Evolutionary conservation across 2,329 filamentous ascomycete species (phyloP), one percentile per base, ranked within the genome.

Genomic region (Penicillium sp.): DNA sequence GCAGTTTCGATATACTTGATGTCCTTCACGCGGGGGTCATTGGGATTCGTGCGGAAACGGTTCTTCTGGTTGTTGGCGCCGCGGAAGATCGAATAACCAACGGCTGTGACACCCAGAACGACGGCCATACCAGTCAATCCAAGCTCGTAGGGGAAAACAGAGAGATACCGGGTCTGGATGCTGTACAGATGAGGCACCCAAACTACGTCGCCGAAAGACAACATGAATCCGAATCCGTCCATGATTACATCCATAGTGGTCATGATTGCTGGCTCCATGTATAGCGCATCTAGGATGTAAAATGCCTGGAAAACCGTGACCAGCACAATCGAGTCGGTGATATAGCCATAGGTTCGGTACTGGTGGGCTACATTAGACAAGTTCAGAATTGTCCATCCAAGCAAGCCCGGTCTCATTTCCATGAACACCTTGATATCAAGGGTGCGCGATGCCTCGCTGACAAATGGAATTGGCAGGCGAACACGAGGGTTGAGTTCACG

Each of bases 41-140:
- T 80, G 28, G 92, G 92, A 73, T 97, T 85, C 35, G 85, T 95
- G 56, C 94, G 87, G 85, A 97, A 97, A 25, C 84, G 83, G 76
- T 97, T 96, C 85, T 97, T 97, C 78, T 97, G 87, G 74, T 85
- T 90, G 81, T 97, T 97, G 71, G 90, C 86, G n/a, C 88, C 82
- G 56, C 93, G 91, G 86, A 97, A 97, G 72, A 96, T 91, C 72
- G 84, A 88, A 76, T 93, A 96, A n/a, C 91, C 92, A 1, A 83
- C 69, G 0, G 79, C 79, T 51, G 93, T 86, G 14, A 95, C 80
- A 4, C 80, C 81, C 28, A 89, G 73, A 47, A 94, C 87, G 10
- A 80, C 81, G 1, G 82, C 75, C 14, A 90, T 79, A 11, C 89
- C 89, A 14, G 78, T 66, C 35, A 84, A 77, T 1, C 91, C 91